A percentile compares a stretch with the other conserved stretches of the same genome.
Evolutionary conservation across 495 filamentous ascomycete species (phyloP).

Genomic region (Aspergillus taichungensis): DNA sequence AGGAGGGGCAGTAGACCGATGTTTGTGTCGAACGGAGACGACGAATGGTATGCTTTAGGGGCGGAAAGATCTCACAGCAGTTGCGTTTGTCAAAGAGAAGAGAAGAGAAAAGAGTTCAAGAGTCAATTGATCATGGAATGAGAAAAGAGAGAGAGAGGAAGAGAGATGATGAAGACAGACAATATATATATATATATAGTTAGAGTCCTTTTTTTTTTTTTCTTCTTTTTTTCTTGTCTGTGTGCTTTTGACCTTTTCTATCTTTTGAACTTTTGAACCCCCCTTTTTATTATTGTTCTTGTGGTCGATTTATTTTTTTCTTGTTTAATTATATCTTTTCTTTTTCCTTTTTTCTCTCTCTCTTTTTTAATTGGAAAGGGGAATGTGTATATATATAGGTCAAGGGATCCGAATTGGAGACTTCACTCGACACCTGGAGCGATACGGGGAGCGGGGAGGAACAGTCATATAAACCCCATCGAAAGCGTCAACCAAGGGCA

Average conservation of each 20-base stretch:
- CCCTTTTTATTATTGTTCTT: too few species aligned
- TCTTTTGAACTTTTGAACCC: neutral
- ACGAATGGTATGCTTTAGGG: neutral
- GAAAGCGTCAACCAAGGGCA: conserved; percentile 17
- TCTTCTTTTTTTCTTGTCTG: neutral
- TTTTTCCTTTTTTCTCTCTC: conserved; percentile 1
- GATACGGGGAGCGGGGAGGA: conserved; percentile 32
- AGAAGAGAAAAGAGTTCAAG: conserved; percentile 9
- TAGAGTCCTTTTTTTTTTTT: too few species aligned
- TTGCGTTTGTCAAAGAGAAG: neutral
- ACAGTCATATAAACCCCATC: conserved; percentile 33
- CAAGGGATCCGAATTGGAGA: neutral
- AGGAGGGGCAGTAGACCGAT: too few species aligned
- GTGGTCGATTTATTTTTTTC: neutral
- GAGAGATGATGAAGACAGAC: too few species aligned
- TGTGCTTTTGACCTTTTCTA: neutral
- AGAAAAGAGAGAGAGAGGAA: neutral
- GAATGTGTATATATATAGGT: too few species aligned
- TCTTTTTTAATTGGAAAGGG: neutral
- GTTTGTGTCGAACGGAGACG: neutral
- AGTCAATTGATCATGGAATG: conserved; percentile 11
- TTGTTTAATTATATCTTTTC: neutral
- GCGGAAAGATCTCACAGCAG: too few species aligned
- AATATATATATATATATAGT: too few species aligned
- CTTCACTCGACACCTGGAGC: conserved; percentile 2